Conservation (phyloP, 768 basidiomycete genomes). For the Lactifluus subvellereus region DNA sequence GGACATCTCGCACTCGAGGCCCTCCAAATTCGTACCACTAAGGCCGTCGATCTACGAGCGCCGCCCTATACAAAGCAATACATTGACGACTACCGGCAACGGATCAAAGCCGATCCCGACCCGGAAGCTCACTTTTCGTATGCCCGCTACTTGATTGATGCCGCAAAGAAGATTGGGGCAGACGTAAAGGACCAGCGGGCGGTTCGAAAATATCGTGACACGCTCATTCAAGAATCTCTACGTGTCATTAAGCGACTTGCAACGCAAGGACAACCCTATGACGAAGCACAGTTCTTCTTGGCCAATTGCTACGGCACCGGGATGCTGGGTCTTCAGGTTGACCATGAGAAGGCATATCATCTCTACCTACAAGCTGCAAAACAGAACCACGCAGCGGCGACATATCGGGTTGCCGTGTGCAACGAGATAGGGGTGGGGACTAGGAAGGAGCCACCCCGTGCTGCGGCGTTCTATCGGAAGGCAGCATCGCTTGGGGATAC, state of each 20-base stretch:
- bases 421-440: conserved; percentile 99
- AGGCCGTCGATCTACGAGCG: conserved; percentile 74
- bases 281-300: conserved; percentile 97
- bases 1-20: conserved; percentile 52
- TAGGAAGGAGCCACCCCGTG: conserved; percentile 77
- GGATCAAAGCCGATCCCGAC: conserved; percentile 97
- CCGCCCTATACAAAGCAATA: conserved; percentile 94
- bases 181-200: conserved; percentile 71
- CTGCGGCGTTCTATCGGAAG: conserved; percentile 94
- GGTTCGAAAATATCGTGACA: conserved; percentile 87
- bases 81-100: conserved; percentile 94
- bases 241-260: conserved; percentile 91
- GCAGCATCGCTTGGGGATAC: conserved; percentile 95
- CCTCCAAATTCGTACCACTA: conserved; percentile 59
- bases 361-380: conserved; percentile 96
- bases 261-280: conserved; percentile 84
- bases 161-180: conserved; percentile 84
- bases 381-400: conserved; percentile 92
- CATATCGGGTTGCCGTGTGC: conserved; percentile 96
- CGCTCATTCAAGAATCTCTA: conserved; percentile 80
- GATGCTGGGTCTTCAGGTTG: conserved; percentile 89
- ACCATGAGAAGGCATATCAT: conserved; percentile 97
- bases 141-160: conserved; percentile 98
- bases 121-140: conserved; percentile 97
- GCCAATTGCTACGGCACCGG: conserved; percentile 97